Evolutionary conservation across 306 rosid genomes (phyloP), one percentile per base, ranked within the genome.

Genomic region (Prinsepia uniflora): DNA sequence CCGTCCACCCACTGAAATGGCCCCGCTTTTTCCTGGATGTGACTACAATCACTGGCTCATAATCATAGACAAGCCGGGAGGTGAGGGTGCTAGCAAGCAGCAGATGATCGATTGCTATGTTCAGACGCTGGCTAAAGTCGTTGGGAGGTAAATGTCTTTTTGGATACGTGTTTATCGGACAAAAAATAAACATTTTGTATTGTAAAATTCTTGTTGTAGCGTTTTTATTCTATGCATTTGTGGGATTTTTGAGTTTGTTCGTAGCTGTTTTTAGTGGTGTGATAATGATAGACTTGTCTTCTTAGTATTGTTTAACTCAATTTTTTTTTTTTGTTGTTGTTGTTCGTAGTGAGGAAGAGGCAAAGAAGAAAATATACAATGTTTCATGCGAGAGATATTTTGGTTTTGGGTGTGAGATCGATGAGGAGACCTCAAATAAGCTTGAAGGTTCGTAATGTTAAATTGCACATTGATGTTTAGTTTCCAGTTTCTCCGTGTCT

Each of bases 31-130:
- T 80, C 97, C 97, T 0, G 99, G 97, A 2, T 95, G 99, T 24
- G 99, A 95, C 68, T 95, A 95, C 73, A 74, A 91, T 75, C 99
- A 95, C 83, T 95, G 96, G 96, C 97, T 95, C 70, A 95, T 95
- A 30, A 90, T 95, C 24, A 91, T 95, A 88, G 99, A 95, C 7
- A 84, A 89, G 70, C 99, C 99, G 14, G 97, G 96, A 0, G 99
- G 99, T 0, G 93, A 86, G 40, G 89, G 81, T 5, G 96, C 96
- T 30, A 63, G 82, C 41, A 95, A 95, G 76, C 84, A 95, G 59
- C 86, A 89, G 70, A 95, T 95, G 96, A 95, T 95, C 45, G 90
- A 91, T 47, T 86, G 89, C 58, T 91, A 95, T 41, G 20, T 95
- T 4, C 79, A 95, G 67, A 91, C 99, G 68, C 89, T 91, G 0